A percentile compares a stretch with the other conserved stretches of the same genome.
Conservation (phyloP, 768 basidiomycete genomes). For the Lentinula boryana region DNA sequence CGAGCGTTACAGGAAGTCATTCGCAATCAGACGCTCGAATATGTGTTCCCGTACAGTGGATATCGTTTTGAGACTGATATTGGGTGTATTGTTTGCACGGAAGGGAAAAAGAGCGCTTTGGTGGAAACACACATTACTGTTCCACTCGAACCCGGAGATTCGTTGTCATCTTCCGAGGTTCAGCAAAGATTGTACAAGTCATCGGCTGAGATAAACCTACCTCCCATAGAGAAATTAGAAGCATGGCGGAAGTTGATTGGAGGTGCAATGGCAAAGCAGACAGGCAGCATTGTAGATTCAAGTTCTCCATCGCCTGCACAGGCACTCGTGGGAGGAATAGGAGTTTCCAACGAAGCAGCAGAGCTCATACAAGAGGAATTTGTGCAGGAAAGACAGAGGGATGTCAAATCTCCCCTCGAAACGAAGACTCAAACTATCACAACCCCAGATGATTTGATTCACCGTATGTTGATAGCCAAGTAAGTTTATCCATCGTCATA, state of each 20-base stretch:
- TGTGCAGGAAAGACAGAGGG: conserved; percentile 34
- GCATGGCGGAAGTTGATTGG: conserved; percentile 55
- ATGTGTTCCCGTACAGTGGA: conserved; percentile 69
- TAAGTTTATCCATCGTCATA: conserved; percentile 22
- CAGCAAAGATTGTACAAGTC: conserved; percentile 41
- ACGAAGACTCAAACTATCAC: conserved; percentile 27
- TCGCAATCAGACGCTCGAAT: conserved; percentile 59
- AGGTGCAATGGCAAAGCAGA: conserved; percentile 35
- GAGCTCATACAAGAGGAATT: conserved; percentile 77
- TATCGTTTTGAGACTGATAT: conserved; percentile 73
- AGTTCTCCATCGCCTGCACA: neutral
- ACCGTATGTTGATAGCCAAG: conserved; percentile 67
- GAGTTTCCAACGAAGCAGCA: conserved; percentile 38
- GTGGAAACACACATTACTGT: conserved; percentile 61
- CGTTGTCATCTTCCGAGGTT: conserved; percentile 13
- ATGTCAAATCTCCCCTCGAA: conserved; percentile 19
- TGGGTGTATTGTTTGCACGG: conserved; percentile 53
- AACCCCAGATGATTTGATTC: conserved; percentile 55
- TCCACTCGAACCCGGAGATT: conserved; percentile 31
- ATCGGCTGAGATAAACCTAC: conserved; percentile 35
- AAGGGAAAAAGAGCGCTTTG: conserved; percentile 67
- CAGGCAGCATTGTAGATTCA: neutral
- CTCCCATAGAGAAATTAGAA: conserved; percentile 39
- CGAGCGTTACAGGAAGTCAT: conserved; percentile 60
- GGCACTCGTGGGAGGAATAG: neutral